These are phyloP conservation scores for Flaveria bidentis DNA, from an alignment of 129 eudicot genomes.

Conservation along the genomic window DNA sequence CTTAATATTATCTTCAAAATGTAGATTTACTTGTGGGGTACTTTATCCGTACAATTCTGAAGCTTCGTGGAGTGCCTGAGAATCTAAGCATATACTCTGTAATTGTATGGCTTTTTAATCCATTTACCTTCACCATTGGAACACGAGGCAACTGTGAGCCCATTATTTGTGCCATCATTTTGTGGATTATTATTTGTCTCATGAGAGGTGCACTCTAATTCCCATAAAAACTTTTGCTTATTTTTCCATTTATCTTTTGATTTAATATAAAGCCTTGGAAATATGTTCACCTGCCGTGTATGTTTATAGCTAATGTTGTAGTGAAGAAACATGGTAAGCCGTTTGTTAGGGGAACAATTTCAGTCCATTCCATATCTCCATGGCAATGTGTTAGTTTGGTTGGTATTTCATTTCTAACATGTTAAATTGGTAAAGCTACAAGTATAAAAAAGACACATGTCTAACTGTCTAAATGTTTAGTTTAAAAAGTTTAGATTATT, in stretches of 20 bases:
- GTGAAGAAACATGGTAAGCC: conserved; percentile 8
- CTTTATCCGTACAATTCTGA: conserved; percentile 74
- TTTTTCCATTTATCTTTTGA: not conserved
- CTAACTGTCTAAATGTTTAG: not conserved
- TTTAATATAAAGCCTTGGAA: conserved; percentile 13
- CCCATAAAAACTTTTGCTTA: not conserved
- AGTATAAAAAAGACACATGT: not conserved
- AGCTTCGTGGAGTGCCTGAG: conserved; percentile 91
- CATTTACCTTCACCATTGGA: conserved; percentile 98
- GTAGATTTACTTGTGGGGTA: conserved; percentile 89
- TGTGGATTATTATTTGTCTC: conserved; percentile 89
- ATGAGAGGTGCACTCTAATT: conserved; percentile 62
- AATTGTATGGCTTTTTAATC: conserved; percentile 93
- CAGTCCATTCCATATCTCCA: not conserved
- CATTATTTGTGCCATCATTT: conserved; percentile 81
- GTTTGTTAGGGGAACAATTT: not conserved
- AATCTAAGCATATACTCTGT: conserved; percentile 55
- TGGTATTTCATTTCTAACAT: not conserved
- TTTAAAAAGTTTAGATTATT: not conserved
- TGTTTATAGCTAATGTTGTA: not conserved
- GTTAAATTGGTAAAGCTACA: not conserved
- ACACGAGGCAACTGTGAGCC: conserved; percentile 99
- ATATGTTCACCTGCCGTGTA: not conserved
- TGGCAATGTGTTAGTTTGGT: not conserved
- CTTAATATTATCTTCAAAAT: conserved; percentile 19